Percentiles rank a stretch among this genome's conserved stretches.
phyloP scores from a whole-genome alignment of 179 eudicot species.

The Carnegiea gigantea region DNA sequence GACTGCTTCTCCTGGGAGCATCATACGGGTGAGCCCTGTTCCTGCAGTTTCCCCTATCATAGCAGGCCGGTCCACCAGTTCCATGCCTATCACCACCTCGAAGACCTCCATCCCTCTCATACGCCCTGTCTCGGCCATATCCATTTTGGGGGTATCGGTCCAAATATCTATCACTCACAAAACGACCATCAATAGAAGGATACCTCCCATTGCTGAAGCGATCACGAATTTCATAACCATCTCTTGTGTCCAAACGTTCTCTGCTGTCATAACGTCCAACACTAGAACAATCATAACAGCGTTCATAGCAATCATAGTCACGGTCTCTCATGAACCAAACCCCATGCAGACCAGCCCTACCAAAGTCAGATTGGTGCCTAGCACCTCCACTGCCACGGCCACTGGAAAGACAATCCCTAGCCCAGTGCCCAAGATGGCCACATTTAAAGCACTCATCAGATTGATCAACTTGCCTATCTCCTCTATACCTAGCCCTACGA shows the following conservation, averaged over 20 bases:
- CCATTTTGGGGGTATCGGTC: conserved; percentile 41
- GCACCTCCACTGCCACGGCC: conserved; percentile 27
- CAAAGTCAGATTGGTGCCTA: conserved; percentile 31
- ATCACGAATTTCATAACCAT: conserved; percentile 37
- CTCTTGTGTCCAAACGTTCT: conserved; percentile 40
- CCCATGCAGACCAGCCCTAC: conserved; percentile 28
- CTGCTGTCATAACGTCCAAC: conserved; percentile 39
- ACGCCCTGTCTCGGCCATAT: conserved; percentile 37
- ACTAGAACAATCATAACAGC: conserved; percentile 32
- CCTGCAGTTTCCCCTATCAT: conserved; percentile 40
- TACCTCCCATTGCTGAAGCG: conserved; percentile 41
- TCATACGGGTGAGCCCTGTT: conserved; percentile 47
- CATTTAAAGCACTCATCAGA: conserved; percentile 54
- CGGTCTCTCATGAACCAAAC: conserved; percentile 28
- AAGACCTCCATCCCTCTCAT: conserved; percentile 37
- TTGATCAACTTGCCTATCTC: conserved; percentile 29
- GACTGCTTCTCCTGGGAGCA: conserved; percentile 34
- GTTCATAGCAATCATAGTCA: conserved; percentile 35
- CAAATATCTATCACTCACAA: conserved; percentile 31
- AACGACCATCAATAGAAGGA: conserved; percentile 32
- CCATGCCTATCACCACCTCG: conserved; percentile 41
- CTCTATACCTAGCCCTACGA: conserved; percentile 37
- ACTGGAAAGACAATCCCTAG: conserved; percentile 45
- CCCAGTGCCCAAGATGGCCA: conserved; percentile 52
- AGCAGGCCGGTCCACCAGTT: conserved; percentile 45